phyloP scores from a whole-genome alignment of 192 early-diverging fungal species.

The Chytriomyces confervae region DNA sequence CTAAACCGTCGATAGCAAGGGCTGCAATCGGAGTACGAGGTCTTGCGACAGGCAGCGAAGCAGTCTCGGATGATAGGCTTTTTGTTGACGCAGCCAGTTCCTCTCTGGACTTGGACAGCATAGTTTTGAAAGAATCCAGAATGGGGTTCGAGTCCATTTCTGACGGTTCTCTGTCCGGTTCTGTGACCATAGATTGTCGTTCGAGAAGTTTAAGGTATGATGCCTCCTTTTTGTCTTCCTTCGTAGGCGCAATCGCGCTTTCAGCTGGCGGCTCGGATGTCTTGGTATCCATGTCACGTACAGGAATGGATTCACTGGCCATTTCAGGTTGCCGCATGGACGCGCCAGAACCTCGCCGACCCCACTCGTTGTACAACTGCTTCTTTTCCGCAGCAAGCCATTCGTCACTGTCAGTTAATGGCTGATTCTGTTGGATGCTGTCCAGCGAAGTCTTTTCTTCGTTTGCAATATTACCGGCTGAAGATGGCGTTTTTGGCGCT shows the following conservation, averaged over 20 bases:
- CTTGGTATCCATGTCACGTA: constrained; percentile 4
- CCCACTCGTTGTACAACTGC: constrained; percentile 45
- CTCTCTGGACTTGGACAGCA: constrained; percentile 1
- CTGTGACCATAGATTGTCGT: neutral
- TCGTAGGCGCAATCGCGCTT: neutral
- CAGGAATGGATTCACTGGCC: no score
- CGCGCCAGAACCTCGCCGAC: constrained; percentile 26
- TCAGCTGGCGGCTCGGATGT: neutral
- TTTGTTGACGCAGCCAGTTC: neutral
- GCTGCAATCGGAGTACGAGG: neutral
- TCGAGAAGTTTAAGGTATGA: constrained; percentile 18
- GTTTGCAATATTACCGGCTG: neutral
- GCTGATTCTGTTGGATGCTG: neutral
- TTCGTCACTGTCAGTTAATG: constrained; percentile 36
- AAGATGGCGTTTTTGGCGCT: no score
- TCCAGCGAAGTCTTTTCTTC: constrained; percentile 16
- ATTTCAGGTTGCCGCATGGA: neutral
- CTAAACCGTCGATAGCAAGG: constrained; percentile 20
- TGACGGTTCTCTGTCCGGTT: no score
- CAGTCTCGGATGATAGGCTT: neutral
- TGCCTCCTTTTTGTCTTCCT: neutral
- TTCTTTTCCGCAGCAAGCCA: constrained; percentile 46
- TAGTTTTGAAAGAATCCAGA: constrained; percentile 15
- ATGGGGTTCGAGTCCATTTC: no score
- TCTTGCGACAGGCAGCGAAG: neutral